Conservation (phyloP, 202 grass and related monocot species). For the Schoenoplectus triqueter region DNA sequence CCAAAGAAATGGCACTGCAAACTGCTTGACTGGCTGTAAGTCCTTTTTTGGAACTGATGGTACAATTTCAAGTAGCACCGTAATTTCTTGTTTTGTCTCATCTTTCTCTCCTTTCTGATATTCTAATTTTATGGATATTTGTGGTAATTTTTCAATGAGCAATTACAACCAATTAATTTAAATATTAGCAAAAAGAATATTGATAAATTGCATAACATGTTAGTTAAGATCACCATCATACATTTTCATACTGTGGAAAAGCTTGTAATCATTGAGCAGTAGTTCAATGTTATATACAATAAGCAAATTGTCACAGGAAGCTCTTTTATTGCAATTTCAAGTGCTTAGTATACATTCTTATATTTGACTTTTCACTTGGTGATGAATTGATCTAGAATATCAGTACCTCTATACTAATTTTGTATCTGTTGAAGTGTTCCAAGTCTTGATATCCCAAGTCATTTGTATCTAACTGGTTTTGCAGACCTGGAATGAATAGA, state of each 20-base stretch:
- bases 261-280: neutral
- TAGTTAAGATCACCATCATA: neutral
- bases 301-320: slow-evolving; percentile 17
- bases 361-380: neutral
- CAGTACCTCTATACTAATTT: neutral
- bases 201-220: slow-evolving; percentile 14
- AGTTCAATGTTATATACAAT: neutral
- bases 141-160: neutral
- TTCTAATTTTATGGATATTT: neutral
- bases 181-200: slow-evolving; percentile 1
- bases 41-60: slow-evolving; percentile 33
- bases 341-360: neutral
- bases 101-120: neutral
- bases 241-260: neutral
- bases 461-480: slow-evolving; percentile 39
- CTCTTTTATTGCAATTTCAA: neutral
- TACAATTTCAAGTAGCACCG: slow-evolving; percentile 28
- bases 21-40: slow-evolving; percentile 96
- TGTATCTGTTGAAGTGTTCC: neutral
- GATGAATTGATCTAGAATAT: neutral
- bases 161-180: slow-evolving; percentile 18
- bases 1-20: slow-evolving; percentile 92
- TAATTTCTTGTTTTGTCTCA: neutral
- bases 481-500: slow-evolving; percentile 82
- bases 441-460: neutral